Base-by-base conservation (phyloP, 1,284 basidiomycete genomes). In the Cutaneotrichosporon cavernicola region DNA sequence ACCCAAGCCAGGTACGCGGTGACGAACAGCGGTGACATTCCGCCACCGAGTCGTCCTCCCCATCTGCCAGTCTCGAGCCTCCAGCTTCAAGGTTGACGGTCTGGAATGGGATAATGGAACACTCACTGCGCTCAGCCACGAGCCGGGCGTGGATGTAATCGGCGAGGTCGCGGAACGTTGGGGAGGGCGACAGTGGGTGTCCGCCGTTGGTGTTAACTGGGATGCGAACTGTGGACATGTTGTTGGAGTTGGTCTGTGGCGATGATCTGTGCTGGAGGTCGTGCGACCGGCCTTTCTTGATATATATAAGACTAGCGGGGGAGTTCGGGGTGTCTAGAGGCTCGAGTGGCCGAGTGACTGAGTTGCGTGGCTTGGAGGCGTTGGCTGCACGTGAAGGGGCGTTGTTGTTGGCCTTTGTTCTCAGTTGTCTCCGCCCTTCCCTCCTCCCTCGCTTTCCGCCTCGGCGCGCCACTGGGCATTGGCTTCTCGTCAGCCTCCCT, bases 211-310 rank as follows among this genome's bases (percentile, higher is more conserved):
- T 53, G 51, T 53, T 34, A 31, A 53, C 18, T 8, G 51, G 51
- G 31, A 53, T 53, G 51, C 51, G 51, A 30, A 53, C 13, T 6
- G 51, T 53, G 51, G 13, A 53, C 51, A 53, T 53, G 31, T 6
- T 53, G 51, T 11, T 16, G 43, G 21, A 16, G 14, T 43, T 5
- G 14, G 10, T 13, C 40, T 43, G 10, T 43, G 36, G 38, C 1
- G 43, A 46, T 18, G 43, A 18, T 46, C 18, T n/a, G 43, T 46
- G 18, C 43, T 46, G 43, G 43, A 18, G 43, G 43, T 18, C 43
- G 43, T 18, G 18, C 16, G 43, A 40, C 10, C 38, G 1, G 26
- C 26, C 38, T 11, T 16, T 40, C 38, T 40, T 13, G 6, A n/a
- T 18, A n/a, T 46, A 46, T 18, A 18, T 43, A 16, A 43, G 18